Base-by-base conservation (phyloP, 768 basidiomycete genomes). In the Trametes maxima region DNA sequence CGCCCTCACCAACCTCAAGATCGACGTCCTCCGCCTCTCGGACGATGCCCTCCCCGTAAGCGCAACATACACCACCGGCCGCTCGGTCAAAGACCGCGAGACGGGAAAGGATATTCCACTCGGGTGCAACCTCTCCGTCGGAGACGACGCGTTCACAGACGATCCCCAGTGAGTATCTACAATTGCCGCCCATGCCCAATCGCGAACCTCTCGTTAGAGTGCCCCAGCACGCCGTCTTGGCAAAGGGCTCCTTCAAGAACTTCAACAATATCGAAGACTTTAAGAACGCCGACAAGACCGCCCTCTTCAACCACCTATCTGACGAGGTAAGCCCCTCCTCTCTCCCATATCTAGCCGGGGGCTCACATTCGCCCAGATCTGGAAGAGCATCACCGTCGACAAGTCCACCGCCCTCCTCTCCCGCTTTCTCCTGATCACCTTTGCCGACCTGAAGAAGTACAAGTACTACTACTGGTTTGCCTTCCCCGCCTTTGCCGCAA, bases 391-490 rank as follows among this genome's bases (percentile, higher is more conserved):
- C 64, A 63, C 79, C 46, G 70, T 77, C 33, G 82, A 79, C 56
- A 81, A 81, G 45, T 80, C 85, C 62, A 77, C 85, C 0, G 70
- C 83, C 5, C 74, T 80, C 13, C 79, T 98, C 42, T 90, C 83
- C 57, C 82, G 82, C 4, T 98, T 98, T 77, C 80, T 98, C 21
- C 79, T 97, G 52, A 90, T 99, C 67, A 94, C 95, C 0, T 98
- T 88, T 67, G 93, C 97, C 0, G 97, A 99, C 74, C 86, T 99
- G 67, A 99, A 98, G 82, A 98, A 95, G 74, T 98, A 97, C 80
- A 90, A 89, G 66, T 98, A 94, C 72, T 95, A 89, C 70, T 98
- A 98, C 75, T 99, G 96, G 97, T 98, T 98, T 70, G 90, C 92
- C 0, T 97, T 98, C 73, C 96, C 97, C 2, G 94, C 95, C 0